Conservation (phyloP, 2,329 filamentous ascomycete genomes). For the Triangularia verruculosa region DNA sequence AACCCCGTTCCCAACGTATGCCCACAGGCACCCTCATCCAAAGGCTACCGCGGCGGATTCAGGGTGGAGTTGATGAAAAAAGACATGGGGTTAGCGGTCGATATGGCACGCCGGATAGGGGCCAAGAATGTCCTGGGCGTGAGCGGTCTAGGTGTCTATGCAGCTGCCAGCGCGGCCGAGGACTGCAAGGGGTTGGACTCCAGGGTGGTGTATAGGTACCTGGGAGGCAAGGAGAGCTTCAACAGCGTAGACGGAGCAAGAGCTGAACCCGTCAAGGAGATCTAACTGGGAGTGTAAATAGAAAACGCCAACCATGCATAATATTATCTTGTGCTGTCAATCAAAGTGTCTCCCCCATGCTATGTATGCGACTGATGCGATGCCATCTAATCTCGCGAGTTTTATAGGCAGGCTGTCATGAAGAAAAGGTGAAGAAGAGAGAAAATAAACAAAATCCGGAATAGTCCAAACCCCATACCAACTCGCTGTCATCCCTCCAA, state of each 20-base stretch:
- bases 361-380: background rate
- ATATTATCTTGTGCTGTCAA: background rate
- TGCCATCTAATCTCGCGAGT: background rate
- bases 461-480: background rate
- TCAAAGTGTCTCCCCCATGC: background rate
- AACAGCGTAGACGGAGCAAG: background rate
- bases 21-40: conserved; percentile 31
- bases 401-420: background rate
- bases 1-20: conserved; percentile 36
- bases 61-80: conserved; percentile 59
- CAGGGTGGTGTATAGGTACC: conserved; percentile 54
- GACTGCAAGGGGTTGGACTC: conserved; percentile 54
- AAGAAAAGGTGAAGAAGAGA: background rate
- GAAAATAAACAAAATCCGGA: background rate
- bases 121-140: conserved; percentile 49
- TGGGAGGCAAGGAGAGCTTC: conserved; percentile 54
- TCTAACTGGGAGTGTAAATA: background rate
- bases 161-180: conserved; percentile 48
- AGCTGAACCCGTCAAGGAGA: background rate
- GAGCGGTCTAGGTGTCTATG: conserved; percentile 49
- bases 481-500: background rate
- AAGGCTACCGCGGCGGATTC: conserved; percentile 49
- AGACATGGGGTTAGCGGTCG: conserved; percentile 54
- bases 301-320: background rate
- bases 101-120: conserved; percentile 52